A percentile compares a stretch with the other conserved stretches of the same genome.
These are phyloP conservation scores for Acer negundo DNA, from an alignment of 345 rosid genomes.

Conservation along the genomic window DNA sequence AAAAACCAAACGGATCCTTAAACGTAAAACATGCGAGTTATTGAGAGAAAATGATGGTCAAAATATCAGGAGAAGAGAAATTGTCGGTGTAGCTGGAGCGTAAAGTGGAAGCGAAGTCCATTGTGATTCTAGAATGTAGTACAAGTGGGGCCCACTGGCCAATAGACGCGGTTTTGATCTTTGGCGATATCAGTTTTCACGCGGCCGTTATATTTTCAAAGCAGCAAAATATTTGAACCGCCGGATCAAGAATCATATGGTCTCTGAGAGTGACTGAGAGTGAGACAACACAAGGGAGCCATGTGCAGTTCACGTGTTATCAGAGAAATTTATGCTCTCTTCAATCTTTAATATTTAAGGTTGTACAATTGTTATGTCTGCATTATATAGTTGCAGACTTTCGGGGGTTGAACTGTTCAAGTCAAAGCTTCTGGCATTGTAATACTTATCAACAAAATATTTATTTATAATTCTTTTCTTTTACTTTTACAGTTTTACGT, in stretches of 20 bases:
- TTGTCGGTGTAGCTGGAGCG: slow-evolving; percentile 12
- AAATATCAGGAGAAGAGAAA: slow-evolving; percentile 11
- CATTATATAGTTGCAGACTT: too few species aligned
- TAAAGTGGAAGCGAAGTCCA: slow-evolving; percentile 6
- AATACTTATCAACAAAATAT: too few species aligned
- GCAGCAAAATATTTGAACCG: background rate
- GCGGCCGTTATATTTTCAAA: slow-evolving; percentile 20
- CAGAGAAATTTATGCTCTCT: too few species aligned
- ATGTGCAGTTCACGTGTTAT: background rate
- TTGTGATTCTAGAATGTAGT: background rate
- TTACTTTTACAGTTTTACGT: too few species aligned
- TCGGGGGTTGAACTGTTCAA: too few species aligned
- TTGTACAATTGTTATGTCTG: too few species aligned
- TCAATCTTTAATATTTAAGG: too few species aligned
- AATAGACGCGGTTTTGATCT: slow-evolving; percentile 22
- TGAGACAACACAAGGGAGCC: background rate
- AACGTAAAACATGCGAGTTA: background rate
- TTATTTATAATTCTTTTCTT: too few species aligned
- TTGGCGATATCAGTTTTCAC: background rate
- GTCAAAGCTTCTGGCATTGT: too few species aligned
- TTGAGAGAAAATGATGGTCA: background rate
- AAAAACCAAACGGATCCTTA: too few species aligned
- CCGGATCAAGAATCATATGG: too few species aligned
- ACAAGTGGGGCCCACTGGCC: background rate
- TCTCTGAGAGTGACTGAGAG: too few species aligned